These are phyloP conservation scores for Fragilaria radians DNA, from an alignment of 108 stramenopile genomes.

Conservation along the genomic window DNA sequence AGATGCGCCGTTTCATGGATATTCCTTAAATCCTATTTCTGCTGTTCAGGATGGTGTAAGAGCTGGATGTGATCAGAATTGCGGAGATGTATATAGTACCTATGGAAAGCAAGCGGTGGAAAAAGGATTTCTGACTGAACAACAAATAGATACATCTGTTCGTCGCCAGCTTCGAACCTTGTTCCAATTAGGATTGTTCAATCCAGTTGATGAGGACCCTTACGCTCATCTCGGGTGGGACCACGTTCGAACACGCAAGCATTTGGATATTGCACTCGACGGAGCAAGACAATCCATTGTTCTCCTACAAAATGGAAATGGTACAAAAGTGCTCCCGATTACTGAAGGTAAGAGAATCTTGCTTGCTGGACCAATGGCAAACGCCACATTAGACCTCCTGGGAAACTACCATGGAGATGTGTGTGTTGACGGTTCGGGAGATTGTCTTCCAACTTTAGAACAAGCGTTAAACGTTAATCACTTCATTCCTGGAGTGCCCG, in stretches of 20 bases:
- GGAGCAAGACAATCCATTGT: conserved; percentile 45
- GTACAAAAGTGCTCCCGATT: conserved; percentile 11
- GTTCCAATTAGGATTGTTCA: conserved; percentile 41
- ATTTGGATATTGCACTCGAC: conserved; percentile 27
- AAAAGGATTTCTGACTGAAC: conserved; percentile 16
- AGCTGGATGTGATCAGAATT: conserved; percentile 46
- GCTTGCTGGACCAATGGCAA: conserved; percentile 44
- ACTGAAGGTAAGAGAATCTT: conserved; percentile 25
- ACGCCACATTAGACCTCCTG: conserved; percentile 20
- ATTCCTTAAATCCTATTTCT: conserved; percentile 14
- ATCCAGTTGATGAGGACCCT: conserved; percentile 15
- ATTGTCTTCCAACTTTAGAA: conserved; percentile 25
- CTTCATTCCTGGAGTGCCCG: conserved; percentile 10
- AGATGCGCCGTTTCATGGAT: conserved; percentile 37
- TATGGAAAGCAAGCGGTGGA: conserved; percentile 18
- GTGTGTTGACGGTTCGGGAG: not conserved
- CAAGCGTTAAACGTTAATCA: conserved; percentile 21
- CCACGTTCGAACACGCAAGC: conserved; percentile 8
- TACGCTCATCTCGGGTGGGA: conserved; percentile 15
- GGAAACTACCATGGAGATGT: conserved; percentile 34
- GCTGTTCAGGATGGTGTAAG: conserved; percentile 19
- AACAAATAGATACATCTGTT: conserved; percentile 28
- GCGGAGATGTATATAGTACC: conserved; percentile 22
- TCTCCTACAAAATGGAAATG: conserved; percentile 28
- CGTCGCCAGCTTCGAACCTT: conserved; percentile 21